Evolutionary conservation across 2,329 filamentous ascomycete species (phyloP).

Genomic region (Xylaria sp.): DNA sequence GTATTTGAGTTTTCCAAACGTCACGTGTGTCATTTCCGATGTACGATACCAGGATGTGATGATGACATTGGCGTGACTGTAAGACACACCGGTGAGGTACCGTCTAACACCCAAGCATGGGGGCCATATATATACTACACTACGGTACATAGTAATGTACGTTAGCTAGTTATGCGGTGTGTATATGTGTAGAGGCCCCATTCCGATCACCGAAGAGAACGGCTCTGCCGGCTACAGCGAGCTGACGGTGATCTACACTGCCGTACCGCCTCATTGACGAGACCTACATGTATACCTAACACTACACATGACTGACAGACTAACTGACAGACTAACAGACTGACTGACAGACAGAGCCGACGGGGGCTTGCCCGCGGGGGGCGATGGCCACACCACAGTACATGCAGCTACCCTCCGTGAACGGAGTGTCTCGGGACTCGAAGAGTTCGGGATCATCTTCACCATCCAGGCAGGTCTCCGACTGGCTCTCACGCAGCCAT

Average conservation of each 20-base stretch:
- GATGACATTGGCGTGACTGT: not conserved
- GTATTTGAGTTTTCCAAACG: conserved; percentile 27
- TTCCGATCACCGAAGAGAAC: not conserved
- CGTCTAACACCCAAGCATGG: not conserved
- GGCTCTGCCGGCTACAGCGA: not conserved
- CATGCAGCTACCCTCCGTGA: not conserved
- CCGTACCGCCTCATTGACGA: conserved; percentile 13
- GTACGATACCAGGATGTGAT: conserved; percentile 21
- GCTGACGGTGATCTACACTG: not conserved
- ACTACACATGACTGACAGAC: not conserved
- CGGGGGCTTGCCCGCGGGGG: not conserved
- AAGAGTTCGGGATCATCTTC: conserved; percentile 10
- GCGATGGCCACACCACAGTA: not conserved
- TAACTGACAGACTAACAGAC: not conserved
- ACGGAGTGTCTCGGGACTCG: conserved; percentile 5
- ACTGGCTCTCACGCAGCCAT: not conserved
- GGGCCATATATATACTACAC: too few relatives aligned
- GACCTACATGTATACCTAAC: conserved; percentile 25
- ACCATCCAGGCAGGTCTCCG: conserved; percentile 15
- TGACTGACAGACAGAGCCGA: not conserved
- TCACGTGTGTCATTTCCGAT: conserved; percentile 29
- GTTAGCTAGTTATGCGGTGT: too few relatives aligned
- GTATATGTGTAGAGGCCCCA: not conserved
- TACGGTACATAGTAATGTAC: too few relatives aligned
- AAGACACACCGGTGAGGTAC: conserved; percentile 12